Base-by-base conservation (phyloP, 2,329 filamentous ascomycete species). In the Xylariaceae sp. region DNA sequence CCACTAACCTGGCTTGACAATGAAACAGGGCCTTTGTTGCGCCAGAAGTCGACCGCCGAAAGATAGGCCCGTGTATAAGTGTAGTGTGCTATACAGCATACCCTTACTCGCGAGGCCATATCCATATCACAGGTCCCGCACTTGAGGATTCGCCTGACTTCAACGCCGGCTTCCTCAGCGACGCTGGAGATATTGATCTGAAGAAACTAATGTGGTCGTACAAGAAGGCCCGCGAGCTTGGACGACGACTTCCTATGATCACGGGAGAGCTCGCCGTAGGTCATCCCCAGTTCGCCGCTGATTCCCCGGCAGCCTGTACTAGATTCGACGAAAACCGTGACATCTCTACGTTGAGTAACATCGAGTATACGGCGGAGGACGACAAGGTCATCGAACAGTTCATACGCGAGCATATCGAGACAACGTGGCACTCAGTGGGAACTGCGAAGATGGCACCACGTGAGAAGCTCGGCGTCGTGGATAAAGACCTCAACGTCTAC, bases 181-280 rank as follows among this genome's bases (percentile, higher is more conserved):
- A 87, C 56, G 66, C 72, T 9, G 65, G 62, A 69, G 45, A 66
- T 54, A 52, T 83, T n/a, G 85, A 88, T 65, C 37, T 86, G 34
- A 81, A 81, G 68, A 82, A 79, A 65, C 79, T 82, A 10, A 65
- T 85, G 9, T 87, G 84, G 84, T 78, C 75, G 0, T 88, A 88
- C 74, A 88, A 88, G 71, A 82, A 80, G 65, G 76, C 78, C n/a
- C 82, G 86, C 2, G 84, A 87, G 70, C 79, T 87, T 56, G 74
- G 78, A 18, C 80, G 85, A 2, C 80, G 83, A 11, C 80, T 82
- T 67, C 71, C 76, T 1, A 74, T 77, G 59, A 86, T 80, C 71
- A 65, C 75, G 58, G 75, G 82, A 66, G 76, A 82, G 65, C 44
- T 78, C 2, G 69, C 73, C 3, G 62, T 69, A 4, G 70, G 72